phyloP scores from a whole-genome alignment of 164 flowering plant genomes.

The Vitis riparia region DNA sequence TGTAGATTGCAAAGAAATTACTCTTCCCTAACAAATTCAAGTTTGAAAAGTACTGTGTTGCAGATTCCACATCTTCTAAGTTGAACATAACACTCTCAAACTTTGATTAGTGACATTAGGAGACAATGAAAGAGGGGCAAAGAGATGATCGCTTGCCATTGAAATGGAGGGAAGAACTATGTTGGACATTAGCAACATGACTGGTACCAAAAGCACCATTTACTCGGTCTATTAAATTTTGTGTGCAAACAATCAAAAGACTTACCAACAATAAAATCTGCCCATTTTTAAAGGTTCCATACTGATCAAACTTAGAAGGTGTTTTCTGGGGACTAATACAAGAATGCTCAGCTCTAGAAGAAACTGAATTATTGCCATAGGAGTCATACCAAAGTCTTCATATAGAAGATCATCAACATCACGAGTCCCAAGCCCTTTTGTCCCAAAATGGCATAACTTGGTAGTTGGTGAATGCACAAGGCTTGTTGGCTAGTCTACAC shows the following conservation, averaged over 20 bases:
- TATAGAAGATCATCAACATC: no score
- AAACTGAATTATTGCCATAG: slow-evolving; percentile 21
- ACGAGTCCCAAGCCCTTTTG: no score
- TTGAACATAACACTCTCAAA: slow-evolving; percentile 33
- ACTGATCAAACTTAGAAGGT: slow-evolving; percentile 85
- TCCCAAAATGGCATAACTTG: no score
- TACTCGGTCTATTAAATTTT: slow-evolving; percentile 7
- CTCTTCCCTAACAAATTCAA: slow-evolving; percentile 78
- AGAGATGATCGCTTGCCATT: no score
- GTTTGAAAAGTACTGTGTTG: slow-evolving; percentile 87
- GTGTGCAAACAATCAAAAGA: slow-evolving; percentile 30
- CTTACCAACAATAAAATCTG: slow-evolving; percentile 38
- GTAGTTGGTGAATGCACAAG: no score
- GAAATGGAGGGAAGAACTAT: no score
- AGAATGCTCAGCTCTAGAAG: slow-evolving; percentile 37
- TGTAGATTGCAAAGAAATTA: slow-evolving; percentile 64
- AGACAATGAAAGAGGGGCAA: no score
- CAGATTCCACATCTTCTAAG: slow-evolving; percentile 84
- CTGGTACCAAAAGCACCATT: no score
- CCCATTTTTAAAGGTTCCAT: slow-evolving; percentile 68
- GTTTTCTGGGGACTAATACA: slow-evolving; percentile 78
- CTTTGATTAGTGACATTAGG: no score
- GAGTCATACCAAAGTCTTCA: background rate
- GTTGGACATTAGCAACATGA: no score
- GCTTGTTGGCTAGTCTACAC: no score